phyloP scores from a whole-genome alignment of 2,329 filamentous ascomycete genomes.

The Beauveria rudraprayagi region DNA sequence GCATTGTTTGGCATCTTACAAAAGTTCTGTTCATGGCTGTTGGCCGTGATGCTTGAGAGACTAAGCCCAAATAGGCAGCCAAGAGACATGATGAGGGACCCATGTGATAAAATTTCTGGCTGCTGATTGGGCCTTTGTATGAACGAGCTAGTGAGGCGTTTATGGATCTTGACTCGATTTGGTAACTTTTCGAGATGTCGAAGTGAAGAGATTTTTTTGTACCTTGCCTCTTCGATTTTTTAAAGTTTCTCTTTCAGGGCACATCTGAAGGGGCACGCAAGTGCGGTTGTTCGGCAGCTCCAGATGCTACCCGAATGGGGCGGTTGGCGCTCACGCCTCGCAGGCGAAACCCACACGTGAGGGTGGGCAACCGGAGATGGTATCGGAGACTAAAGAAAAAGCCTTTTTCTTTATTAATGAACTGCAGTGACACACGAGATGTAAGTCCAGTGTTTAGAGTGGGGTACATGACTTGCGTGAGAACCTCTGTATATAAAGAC shows the following conservation, averaged over 20 bases:
- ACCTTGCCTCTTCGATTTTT: not conserved
- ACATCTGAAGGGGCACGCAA: not conserved
- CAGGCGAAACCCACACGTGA: not conserved
- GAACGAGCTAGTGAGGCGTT: too few relatives aligned
- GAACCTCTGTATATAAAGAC: not conserved
- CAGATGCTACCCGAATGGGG: not conserved
- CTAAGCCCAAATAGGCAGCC: constrained; percentile 10
- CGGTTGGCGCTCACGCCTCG: constrained; percentile 6
- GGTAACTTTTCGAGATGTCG: constrained; percentile 6
- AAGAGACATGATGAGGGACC: constrained; percentile 5
- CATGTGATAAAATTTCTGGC: not conserved
- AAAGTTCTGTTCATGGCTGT: not conserved
- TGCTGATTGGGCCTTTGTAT: not conserved
- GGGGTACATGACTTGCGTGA: not conserved
- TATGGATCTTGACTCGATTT: constrained; percentile 6
- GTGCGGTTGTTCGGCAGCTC: not conserved
- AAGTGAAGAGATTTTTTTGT: not conserved
- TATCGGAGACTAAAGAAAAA: not conserved
- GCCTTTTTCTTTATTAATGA: not conserved
- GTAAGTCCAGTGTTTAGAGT: not conserved
- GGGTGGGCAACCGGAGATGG: not conserved
- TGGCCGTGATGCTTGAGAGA: not conserved
- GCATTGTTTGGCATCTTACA: not conserved
- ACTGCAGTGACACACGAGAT: not conserved
- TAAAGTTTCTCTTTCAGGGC: not conserved